Evolutionary conservation across 2,329 filamentous ascomycete species (phyloP).

Genomic region (Xylaria arbuscula): DNA sequence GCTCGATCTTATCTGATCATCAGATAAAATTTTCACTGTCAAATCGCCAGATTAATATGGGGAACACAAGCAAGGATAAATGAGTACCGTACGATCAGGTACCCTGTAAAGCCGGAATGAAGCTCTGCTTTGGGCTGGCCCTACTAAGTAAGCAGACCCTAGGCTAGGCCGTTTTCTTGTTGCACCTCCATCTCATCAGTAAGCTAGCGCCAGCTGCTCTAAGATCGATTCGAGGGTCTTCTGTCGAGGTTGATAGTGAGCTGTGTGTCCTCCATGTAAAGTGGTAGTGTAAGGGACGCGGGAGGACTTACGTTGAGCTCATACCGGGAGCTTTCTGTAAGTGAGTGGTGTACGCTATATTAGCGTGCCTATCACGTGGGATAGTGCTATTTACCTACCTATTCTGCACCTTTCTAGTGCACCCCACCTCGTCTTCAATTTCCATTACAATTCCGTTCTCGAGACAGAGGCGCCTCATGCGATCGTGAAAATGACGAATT

Average conservation of each 20-base stretch:
- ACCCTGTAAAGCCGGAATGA: constrained; percentile 25
- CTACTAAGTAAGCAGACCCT: not conserved
- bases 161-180: not conserved
- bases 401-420: constrained; percentile 14
- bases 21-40: constrained; percentile 37
- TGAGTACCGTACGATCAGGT: constrained; percentile 25
- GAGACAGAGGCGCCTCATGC: not conserved
- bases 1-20: constrained; percentile 48
- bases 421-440: constrained; percentile 30
- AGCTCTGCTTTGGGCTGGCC: constrained; percentile 21
- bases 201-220: not conserved
- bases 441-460: constrained; percentile 25
- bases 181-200: not conserved
- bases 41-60: constrained; percentile 27
- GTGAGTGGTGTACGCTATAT: not conserved
- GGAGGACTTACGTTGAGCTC: constrained; percentile 4
- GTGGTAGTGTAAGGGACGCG: not conserved
- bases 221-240: not conserved
- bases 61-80: constrained; percentile 15
- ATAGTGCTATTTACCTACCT: constrained; percentile 7
- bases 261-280: not conserved
- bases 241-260: not conserved
- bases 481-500: not conserved
- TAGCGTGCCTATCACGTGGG: constrained; percentile 11
- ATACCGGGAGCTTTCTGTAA: not conserved